phyloP scores from a whole-genome alignment of 108 stramenopile genomes.

The Chaetoceros tenuissimus region DNA sequence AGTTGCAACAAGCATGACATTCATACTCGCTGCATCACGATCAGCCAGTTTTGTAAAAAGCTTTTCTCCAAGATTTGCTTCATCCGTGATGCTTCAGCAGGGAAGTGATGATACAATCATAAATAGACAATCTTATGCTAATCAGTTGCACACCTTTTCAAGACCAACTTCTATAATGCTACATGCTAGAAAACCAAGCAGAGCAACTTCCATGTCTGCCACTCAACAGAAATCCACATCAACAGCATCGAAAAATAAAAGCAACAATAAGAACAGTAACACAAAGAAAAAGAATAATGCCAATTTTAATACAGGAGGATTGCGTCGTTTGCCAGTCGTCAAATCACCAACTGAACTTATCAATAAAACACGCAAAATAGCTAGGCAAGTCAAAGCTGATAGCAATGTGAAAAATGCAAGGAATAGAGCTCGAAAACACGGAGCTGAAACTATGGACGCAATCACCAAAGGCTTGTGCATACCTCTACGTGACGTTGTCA shows the following conservation, averaged over 20 bases:
- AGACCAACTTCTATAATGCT: too few species aligned
- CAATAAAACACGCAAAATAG: constrained; percentile 37
- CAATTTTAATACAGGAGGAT: constrained; percentile 44
- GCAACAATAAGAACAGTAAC: not conserved
- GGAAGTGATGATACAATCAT: too few species aligned
- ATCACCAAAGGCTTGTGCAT: constrained; percentile 68
- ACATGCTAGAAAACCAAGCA: too few species aligned
- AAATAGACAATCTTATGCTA: too few species aligned
- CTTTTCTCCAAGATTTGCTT: too few species aligned
- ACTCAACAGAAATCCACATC: not conserved
- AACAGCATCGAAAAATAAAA: not conserved
- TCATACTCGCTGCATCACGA: too few species aligned
- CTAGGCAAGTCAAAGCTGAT: constrained; percentile 36
- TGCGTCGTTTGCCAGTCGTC: constrained; percentile 73
- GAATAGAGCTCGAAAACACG: constrained; percentile 69
- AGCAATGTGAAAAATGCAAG: constrained; percentile 34
- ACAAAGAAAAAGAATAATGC: not conserved
- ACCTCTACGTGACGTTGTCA: constrained; percentile 71
- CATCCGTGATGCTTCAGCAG: too few species aligned
- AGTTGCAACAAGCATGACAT: too few species aligned
- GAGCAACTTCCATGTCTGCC: too few species aligned
- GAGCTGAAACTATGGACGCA: constrained; percentile 64
- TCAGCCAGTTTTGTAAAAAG: too few species aligned
- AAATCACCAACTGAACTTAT: constrained; percentile 59
- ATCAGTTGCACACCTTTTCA: too few species aligned